These are phyloP conservation scores for Acmispon strigosus DNA, from an alignment of 306 rosid genomes.

Conservation along the genomic window DNA sequence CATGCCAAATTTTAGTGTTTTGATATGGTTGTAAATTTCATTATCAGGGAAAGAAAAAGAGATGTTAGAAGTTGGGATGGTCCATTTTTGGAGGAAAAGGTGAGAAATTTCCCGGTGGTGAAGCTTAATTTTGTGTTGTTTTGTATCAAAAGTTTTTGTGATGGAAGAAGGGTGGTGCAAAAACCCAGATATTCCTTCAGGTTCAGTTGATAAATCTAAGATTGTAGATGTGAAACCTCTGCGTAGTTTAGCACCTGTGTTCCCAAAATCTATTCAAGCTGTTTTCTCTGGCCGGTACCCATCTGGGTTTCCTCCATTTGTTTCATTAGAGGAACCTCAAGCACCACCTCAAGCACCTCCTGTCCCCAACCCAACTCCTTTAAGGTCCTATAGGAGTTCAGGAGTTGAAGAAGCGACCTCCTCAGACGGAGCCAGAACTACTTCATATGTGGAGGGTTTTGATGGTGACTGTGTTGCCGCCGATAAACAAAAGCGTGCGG, in stretches of 20 bases:
- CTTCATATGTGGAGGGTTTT: not conserved
- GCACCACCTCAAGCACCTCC: constrained; percentile 21
- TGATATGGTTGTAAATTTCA: not conserved
- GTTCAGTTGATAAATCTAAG: constrained; percentile 40
- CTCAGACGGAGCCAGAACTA: not conserved
- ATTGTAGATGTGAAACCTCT: constrained; percentile 49
- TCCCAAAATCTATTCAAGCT: constrained; percentile 32
- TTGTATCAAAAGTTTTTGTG: constrained; percentile 6
- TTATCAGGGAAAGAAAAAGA: not conserved
- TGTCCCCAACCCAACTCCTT: constrained; percentile 34
- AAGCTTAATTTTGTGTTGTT: not conserved
- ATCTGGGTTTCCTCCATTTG: constrained; percentile 40
- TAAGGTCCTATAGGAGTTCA: constrained; percentile 34
- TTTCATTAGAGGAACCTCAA: constrained; percentile 24
- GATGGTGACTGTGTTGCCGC: not conserved
- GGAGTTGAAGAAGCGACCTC: constrained; percentile 2
- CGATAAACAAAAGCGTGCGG: not conserved
- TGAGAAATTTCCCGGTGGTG: not conserved
- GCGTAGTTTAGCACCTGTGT: constrained; percentile 50
- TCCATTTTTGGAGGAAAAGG: not conserved
- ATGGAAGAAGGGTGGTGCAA: constrained; percentile 43
- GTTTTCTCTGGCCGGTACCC: constrained; percentile 24
- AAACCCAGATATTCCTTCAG: constrained; percentile 19
- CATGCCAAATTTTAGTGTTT: not conserved
- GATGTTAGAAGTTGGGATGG: not conserved